phyloP scores from a whole-genome alignment of 2,329 filamentous ascomycete species.

The Cercospora beticola region DNA sequence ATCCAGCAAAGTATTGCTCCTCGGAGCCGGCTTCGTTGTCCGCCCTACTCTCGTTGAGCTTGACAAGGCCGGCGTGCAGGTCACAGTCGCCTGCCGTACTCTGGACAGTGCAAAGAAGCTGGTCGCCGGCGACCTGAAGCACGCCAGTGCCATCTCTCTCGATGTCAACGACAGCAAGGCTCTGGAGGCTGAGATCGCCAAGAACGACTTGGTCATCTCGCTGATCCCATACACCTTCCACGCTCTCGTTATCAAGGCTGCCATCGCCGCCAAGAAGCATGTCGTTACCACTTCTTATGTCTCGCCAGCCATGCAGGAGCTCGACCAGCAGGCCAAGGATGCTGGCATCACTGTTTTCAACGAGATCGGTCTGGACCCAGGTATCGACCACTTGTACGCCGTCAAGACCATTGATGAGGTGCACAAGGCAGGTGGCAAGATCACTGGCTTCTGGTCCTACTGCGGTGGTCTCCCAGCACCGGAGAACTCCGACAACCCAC shows the following conservation, averaged over 20 bases:
- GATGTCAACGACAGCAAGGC: constrained; percentile 76
- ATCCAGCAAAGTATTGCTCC: constrained; percentile 47
- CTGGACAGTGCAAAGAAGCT: constrained; percentile 75
- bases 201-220: constrained; percentile 57
- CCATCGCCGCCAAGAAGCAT: constrained; percentile 90
- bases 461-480: constrained; percentile 72
- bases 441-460: constrained; percentile 77
- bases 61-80: constrained; percentile 56
- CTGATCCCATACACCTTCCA: constrained; percentile 93
- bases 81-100: constrained; percentile 74
- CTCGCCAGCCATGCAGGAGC: constrained; percentile 86
- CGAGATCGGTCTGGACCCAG: constrained; percentile 78
- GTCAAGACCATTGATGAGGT: constrained; percentile 86
- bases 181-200: constrained; percentile 75
- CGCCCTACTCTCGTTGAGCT: constrained; percentile 60
- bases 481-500: constrained; percentile 79
- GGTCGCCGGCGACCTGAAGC: constrained; percentile 63
- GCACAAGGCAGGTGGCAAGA: constrained; percentile 83
- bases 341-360: constrained; percentile 98
- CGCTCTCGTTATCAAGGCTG: constrained; percentile 84
- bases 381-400: constrained; percentile 75
- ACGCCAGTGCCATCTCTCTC: constrained; percentile 74
- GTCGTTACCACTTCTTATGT: constrained; percentile 95
- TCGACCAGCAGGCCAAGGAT: constrained; percentile 78
- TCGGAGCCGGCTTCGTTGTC: constrained; percentile 56